Percentiles rank a stretch among this genome's conserved stretches.
Evolutionary conservation across 202 grass and related monocot genomes (phyloP).

Genomic region (Cymbopogon flexuosus): DNA sequence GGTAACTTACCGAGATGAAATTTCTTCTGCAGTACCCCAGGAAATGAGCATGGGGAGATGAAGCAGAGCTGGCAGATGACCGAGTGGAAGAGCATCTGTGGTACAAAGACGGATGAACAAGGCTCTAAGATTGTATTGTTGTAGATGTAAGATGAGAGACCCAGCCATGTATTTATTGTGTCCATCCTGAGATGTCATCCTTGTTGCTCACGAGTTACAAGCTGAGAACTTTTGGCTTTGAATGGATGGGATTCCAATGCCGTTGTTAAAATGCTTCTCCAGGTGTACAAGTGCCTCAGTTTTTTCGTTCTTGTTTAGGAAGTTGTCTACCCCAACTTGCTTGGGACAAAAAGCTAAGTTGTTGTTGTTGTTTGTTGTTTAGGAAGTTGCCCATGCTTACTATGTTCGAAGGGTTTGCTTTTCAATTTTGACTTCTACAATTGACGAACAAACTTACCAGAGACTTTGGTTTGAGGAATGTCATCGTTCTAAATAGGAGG

Average conservation of each 20-base stretch:
- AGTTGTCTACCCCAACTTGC: no score
- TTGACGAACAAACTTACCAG: background rate
- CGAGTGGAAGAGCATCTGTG: slow-evolving; percentile 7
- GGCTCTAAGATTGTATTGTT: slow-evolving; percentile 1
- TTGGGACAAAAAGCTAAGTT: no score
- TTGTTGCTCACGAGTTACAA: slow-evolving; percentile 8
- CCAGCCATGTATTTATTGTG: slow-evolving; percentile 9
- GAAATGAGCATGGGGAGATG: slow-evolving; percentile 10
- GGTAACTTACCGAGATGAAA: no score
- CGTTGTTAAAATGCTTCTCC: slow-evolving; percentile 26
- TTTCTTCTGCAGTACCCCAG: no score
- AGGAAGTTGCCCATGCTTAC: background rate
- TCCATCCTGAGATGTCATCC: background rate
- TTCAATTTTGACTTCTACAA: background rate
- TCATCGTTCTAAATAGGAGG: no score
- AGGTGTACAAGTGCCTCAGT: background rate
- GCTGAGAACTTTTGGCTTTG: slow-evolving; percentile 2
- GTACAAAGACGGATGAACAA: background rate
- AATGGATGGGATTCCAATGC: slow-evolving; percentile 2
- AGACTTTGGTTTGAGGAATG: no score
- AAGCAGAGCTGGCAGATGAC: slow-evolving; percentile 13
- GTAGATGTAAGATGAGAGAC: background rate
- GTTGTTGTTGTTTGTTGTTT: no score
- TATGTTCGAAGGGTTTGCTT: background rate
- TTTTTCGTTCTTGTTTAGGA: background rate